Base-by-base conservation (phyloP, 371 early-diverging fungal genomes). In the Mucor piriformis region DNA sequence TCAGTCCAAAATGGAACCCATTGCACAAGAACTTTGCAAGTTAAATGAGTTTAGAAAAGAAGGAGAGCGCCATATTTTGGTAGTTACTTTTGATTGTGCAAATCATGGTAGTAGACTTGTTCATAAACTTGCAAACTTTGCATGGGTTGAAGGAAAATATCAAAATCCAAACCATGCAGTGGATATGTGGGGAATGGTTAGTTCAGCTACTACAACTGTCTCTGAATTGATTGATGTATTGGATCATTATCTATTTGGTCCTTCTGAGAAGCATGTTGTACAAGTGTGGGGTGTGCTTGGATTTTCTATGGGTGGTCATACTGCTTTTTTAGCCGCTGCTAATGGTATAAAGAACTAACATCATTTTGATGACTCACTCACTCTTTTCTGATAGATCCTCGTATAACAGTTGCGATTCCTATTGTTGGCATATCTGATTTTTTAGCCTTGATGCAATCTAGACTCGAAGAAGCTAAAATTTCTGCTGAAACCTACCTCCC, bases 221-320 rank as follows among this genome's bases (percentile, higher is more conserved):
- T 74, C 79, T 3, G 70, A 66, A n/a, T 50, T 86, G 33, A 81
- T 84, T 23, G 83, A 83, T 64, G 69, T 77, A 0, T 24, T 86
- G 11, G 83, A 82, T 27, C 57, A 66, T 47, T 80, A 80, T 54
- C 51, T 80, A 1, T 80, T 80, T 58, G 70, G 66, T 3, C 67
- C 65, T 29, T 49, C 48, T n/a, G 7, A 32, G 5, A 11, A 50
- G 4, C 38, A 59, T 1, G 25, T 46, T 23, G 80, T 86, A 11
- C 54, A 72, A 52, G 50, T 50, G 6, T 86, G 83, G 83, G 83
- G 82, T 12, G 73, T 79, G 1, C 25, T 67, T 23, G 86, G 86
- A 0, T 74, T 84, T 21, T 77, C 78, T 2, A 66, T 86, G 66
- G 86, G 86, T 44, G 86, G 84, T 0, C 86, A 86, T 64, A 65